Evolutionary conservation across 257 asterid species (phyloP).

Genomic region (Solanum habrochaites): DNA sequence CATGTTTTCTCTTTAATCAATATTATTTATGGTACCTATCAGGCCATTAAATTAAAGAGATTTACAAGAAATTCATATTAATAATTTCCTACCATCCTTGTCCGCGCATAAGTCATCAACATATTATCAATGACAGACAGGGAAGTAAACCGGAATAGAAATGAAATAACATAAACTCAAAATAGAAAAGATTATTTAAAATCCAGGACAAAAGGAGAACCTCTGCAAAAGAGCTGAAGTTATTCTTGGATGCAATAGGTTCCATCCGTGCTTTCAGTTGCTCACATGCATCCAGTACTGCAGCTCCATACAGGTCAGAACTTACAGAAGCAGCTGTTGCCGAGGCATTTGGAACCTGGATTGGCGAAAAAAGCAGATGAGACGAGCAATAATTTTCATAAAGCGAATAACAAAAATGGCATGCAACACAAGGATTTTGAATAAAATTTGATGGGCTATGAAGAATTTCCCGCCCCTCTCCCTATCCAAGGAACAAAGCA

Average conservation of each 20-base stretch:
- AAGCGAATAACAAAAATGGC: not conserved
- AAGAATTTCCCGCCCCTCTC: not conserved
- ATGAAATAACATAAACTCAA: not conserved
- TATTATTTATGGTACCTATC: not conserved
- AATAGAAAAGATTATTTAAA: not conserved
- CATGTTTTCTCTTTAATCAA: not conserved
- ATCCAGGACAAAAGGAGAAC: constrained; percentile 18
- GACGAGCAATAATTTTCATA: not conserved
- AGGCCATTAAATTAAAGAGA: not conserved
- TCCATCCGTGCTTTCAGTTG: constrained; percentile 89
- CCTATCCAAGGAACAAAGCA: not conserved
- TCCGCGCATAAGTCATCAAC: not conserved
- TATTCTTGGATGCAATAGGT: constrained; percentile 44
- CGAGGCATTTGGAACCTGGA: constrained; percentile 90
- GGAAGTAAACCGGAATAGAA: not conserved
- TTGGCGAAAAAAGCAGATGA: not conserved
- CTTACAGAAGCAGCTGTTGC: constrained; percentile 99
- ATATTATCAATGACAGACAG: not conserved
- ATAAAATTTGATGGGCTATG: not conserved
- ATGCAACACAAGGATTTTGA: not conserved
- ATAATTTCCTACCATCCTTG: not conserved
- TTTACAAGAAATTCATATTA: not conserved
- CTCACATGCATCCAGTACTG: constrained; percentile 92
- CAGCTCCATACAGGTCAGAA: constrained; percentile 92
- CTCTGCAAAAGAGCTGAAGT: constrained; percentile 66